These are phyloP conservation scores for Penicillium hesseltinei DNA, from an alignment of 2,329 filamentous ascomycete species.

Conservation along the genomic window DNA sequence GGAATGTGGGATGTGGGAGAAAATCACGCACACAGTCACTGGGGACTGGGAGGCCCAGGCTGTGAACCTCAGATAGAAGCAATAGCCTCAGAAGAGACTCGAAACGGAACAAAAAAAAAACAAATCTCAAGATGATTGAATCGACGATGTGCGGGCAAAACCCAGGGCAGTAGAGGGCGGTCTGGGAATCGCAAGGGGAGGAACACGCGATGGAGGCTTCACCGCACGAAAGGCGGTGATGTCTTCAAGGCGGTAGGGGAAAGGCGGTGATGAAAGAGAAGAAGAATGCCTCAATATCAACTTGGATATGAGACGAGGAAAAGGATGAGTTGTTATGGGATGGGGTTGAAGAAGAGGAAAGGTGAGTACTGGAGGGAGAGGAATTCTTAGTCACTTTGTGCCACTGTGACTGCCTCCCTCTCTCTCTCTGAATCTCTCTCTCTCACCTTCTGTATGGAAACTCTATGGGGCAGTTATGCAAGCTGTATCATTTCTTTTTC, in stretches of 20 bases:
- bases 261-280: conserved; percentile 23
- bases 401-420: conserved; percentile 9
- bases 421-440: conserved; percentile 1
- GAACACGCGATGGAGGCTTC: conserved; percentile 30
- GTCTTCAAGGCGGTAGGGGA: conserved; percentile 16
- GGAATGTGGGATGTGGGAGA: not conserved
- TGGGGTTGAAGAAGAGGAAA: conserved; percentile 8
- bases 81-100: conserved; percentile 2
- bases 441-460: conserved; percentile 3
- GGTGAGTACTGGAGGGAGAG: conserved; percentile 1
- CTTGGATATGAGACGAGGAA: not conserved
- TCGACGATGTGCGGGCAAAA: conserved; percentile 36
- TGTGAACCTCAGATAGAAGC: not conserved
- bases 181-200: conserved; percentile 28
- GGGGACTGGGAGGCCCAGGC: conserved; percentile 2
- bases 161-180: conserved; percentile 33
- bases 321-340: conserved; percentile 15
- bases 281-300: conserved; percentile 2
- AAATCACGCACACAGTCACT: conserved; percentile 8
- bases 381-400: conserved; percentile 12
- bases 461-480: conserved; percentile 1
- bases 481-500: not conserved
- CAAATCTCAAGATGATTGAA: conserved; percentile 8
- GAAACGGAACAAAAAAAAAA: not conserved
- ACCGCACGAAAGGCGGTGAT: conserved; percentile 43